These are phyloP conservation scores for Malus hybrid DNA, from an alignment of 331 rosid species.

Conservation along the genomic window DNA sequence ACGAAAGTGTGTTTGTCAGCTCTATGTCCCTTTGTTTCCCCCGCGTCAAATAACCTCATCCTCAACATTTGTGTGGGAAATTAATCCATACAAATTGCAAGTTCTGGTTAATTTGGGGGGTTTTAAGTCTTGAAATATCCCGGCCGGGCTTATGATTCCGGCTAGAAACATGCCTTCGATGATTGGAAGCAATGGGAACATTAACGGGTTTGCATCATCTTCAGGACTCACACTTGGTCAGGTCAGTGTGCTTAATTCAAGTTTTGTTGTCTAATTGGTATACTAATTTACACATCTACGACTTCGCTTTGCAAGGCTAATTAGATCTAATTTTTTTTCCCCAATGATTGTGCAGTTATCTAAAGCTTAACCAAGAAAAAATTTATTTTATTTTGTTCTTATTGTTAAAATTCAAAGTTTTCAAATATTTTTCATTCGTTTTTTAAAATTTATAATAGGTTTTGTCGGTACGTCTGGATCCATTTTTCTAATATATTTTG, in stretches of 20 bases:
- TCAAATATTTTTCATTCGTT: fast-evolving
- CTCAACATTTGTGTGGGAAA: not conserved
- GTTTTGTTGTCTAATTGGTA: not conserved
- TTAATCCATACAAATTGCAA: not conserved
- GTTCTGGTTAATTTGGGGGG: not conserved
- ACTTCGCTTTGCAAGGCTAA: not conserved
- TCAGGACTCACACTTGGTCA: conserved; percentile 53
- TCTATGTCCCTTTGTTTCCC: not conserved
- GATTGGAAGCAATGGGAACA: conserved; percentile 44
- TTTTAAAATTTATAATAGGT: too few species aligned
- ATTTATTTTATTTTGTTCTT: not conserved
- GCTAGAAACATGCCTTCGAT: conserved; percentile 56
- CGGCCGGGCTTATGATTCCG: conserved; percentile 62
- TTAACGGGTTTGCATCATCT: conserved; percentile 50
- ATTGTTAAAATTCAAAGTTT: too few species aligned
- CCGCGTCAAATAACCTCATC: too few species aligned
- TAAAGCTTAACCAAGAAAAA: not conserved
- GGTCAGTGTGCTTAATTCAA: conserved; percentile 36
- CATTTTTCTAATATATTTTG: not conserved
- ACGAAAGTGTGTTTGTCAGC: not conserved
- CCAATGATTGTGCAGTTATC: not conserved
- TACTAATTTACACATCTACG: not conserved
- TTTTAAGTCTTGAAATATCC: conserved; percentile 38
- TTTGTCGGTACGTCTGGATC: not conserved
- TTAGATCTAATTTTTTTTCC: not conserved